These are phyloP conservation scores for Botrytis medusae DNA, from an alignment of 2,329 filamentous ascomycete species.

Conservation along the genomic window DNA sequence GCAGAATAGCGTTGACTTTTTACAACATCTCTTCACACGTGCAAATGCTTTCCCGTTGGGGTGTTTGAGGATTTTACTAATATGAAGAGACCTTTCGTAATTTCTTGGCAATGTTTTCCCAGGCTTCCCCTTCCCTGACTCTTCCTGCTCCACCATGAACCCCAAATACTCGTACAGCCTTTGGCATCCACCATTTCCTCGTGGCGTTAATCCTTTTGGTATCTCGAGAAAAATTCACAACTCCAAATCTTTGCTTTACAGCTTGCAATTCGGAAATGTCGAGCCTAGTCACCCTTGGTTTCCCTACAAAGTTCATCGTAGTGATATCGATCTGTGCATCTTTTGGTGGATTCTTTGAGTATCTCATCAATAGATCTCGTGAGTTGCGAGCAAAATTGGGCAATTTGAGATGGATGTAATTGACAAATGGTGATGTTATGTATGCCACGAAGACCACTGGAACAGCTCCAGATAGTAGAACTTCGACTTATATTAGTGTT, in stretches of 20 bases:
- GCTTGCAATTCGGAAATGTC: conserved; percentile 35
- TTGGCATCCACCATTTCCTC: conserved; percentile 37
- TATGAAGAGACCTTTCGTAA: neutral
- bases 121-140: conserved; percentile 33
- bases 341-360: conserved; percentile 50
- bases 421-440: conserved; percentile 68
- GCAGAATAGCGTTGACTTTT: neutral
- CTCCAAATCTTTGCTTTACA: conserved; percentile 33
- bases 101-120: conserved; percentile 34
- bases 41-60: neutral
- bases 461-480: conserved; percentile 58
- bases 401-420: conserved; percentile 67
- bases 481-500: conserved; percentile 41
- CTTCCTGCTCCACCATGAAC: conserved; percentile 34
- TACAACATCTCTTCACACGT: neutral
- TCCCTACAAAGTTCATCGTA: conserved; percentile 44
- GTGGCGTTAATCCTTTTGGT: conserved; percentile 29
- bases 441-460: conserved; percentile 66
- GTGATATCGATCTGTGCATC: conserved; percentile 44
- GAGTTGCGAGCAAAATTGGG: conserved; percentile 65
- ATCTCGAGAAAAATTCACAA: conserved; percentile 38
- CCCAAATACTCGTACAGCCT: conserved; percentile 34
- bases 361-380: conserved; percentile 52
- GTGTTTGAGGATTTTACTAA: neutral
- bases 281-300: conserved; percentile 38